Evolutionary conservation across 177 flowering plant species (phyloP).

Genomic region (Vitis hybrid): DNA sequence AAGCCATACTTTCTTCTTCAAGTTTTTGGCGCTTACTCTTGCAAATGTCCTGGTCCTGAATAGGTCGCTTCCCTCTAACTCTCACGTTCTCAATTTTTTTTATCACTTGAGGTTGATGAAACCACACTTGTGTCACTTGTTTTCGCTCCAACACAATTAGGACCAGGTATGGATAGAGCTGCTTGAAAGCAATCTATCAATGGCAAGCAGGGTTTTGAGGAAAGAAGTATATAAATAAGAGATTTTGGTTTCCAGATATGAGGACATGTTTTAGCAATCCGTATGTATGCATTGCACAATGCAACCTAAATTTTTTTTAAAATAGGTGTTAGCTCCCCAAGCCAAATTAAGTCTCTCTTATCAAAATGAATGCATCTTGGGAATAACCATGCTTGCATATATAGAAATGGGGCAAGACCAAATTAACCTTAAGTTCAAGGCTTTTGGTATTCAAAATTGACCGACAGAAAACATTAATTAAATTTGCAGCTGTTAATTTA

Average conservation of each 20-base stretch:
- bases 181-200: conserved; percentile 67
- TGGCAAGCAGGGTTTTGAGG: conserved; percentile 49
- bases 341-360: too few relatives aligned
- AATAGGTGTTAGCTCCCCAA: too few relatives aligned
- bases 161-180: conserved; percentile 56
- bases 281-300: conserved; percentile 63
- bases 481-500: conserved; percentile 59
- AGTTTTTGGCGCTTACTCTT: conserved; percentile 60
- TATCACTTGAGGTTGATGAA: conserved; percentile 18
- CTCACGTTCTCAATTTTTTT: conserved; percentile 23
- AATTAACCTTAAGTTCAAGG: conserved; percentile 73
- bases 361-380: neutral
- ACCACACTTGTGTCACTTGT: conserved; percentile 8
- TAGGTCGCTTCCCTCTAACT: conserved; percentile 60
- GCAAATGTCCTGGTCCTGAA: conserved; percentile 27
- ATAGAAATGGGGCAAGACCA: neutral
- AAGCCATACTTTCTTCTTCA: conserved; percentile 25
- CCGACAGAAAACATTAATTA: conserved; percentile 50
- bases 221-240: conserved; percentile 24
- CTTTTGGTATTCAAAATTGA: conserved; percentile 64
- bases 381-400: conserved; percentile 1
- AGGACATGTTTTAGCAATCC: conserved; percentile 73
- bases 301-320: conserved; percentile 55
- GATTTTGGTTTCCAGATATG: too few relatives aligned
- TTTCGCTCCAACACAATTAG: conserved; percentile 44